Evolutionary conservation across 352 stramenopile genomes (phyloP).

Genomic region (Phytopythium vexans): DNA sequence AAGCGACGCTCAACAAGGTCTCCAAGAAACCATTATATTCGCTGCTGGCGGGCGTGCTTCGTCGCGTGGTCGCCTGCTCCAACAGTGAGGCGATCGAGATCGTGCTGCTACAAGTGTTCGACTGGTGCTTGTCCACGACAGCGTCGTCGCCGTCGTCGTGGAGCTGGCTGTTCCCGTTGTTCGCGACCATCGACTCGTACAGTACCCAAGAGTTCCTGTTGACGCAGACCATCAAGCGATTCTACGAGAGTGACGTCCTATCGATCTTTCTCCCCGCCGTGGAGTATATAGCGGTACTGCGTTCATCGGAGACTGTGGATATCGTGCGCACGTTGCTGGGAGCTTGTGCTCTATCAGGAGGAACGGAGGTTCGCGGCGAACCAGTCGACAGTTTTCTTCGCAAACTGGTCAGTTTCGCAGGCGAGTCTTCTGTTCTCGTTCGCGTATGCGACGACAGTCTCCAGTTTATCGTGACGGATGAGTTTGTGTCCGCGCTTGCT

Average conservation of each 20-base stretch:
- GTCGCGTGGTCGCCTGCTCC: slow-evolving; percentile 32
- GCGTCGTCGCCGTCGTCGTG: slow-evolving; percentile 23
- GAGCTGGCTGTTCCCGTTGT: slow-evolving; percentile 47
- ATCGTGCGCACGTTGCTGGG: slow-evolving; percentile 42
- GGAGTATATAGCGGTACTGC: slow-evolving; percentile 34
- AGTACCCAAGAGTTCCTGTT: slow-evolving; percentile 48
- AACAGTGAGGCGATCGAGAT: slow-evolving; percentile 12
- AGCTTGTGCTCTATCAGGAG: slow-evolving; percentile 10
- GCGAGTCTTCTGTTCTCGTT: slow-evolving; percentile 30
- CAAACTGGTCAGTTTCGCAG: slow-evolving; percentile 30
- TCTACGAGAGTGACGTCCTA: slow-evolving; percentile 2
- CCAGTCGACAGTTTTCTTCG: not conserved
- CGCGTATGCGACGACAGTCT: slow-evolving; percentile 50
- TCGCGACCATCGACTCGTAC: slow-evolving; percentile 45
- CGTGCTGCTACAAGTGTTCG: slow-evolving; percentile 35
- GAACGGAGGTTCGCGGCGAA: not conserved
- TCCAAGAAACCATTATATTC: slow-evolving; percentile 41
- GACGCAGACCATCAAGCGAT: slow-evolving; percentile 16
- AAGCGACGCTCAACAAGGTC: slow-evolving; percentile 32
- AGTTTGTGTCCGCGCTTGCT: slow-evolving; percentile 32
- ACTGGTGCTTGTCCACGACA: slow-evolving; percentile 33
- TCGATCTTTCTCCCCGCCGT: slow-evolving; percentile 24
- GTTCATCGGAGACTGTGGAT: slow-evolving; percentile 45
- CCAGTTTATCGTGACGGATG: slow-evolving; percentile 57
- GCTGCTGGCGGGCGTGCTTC: slow-evolving; percentile 36